Base-by-base conservation (phyloP, 1,139 yeast species). In the Petasospora rhodanensis region DNA sequence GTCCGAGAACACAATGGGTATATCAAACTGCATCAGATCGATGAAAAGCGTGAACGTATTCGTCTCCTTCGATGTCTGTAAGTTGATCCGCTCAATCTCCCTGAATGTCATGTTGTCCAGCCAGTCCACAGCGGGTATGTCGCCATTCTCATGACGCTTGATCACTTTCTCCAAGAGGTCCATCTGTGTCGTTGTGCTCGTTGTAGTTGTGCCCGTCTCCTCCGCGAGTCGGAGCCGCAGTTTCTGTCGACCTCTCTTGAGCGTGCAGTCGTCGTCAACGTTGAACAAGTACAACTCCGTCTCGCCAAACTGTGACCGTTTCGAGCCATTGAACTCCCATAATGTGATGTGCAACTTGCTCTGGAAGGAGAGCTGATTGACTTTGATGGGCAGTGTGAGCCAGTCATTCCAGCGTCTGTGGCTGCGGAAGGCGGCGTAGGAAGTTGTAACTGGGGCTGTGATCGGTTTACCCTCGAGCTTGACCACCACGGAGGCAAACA, bases 1-100 rank as follows among this genome's bases (percentile, higher is more conserved):
- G 41, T 85, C 95, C 2, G 89, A 76, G 55, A 70, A 89, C 1
- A 89, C 85, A 2, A 89, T 72, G 0, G 96, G 95, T 18, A 83
- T 64, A 45, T 83, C 93, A 58, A 83, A 86, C 40, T 76, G 75
- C 5, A 83, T 81, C 28, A 85, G 67, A 45, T 86, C 96, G 18
- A 91, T 55, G 43, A 71, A 73, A 14, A 87, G 54, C 27, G 68
- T 62, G 50, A 73, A 78, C 4, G 52, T 52, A 6, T 26, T 22
- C 38, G 23, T 54, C 49, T 52, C 49, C 41, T 42, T 34, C 47
- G 46, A 45, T 53, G 48, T 37, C 36, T 52, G 38, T 31, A 56
- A 59, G 42, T 58, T 62, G 37, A 66, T 52, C 35, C 62, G 61
- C 38, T 76, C 78, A 29, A 81, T 66, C 40, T 70, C 66, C 4